A percentile compares a stretch with the other conserved stretches of the same genome.
Evolutionary conservation across 23 red algal genomes (phyloP).

Genomic region (Gracilaria gracilis): DNA sequence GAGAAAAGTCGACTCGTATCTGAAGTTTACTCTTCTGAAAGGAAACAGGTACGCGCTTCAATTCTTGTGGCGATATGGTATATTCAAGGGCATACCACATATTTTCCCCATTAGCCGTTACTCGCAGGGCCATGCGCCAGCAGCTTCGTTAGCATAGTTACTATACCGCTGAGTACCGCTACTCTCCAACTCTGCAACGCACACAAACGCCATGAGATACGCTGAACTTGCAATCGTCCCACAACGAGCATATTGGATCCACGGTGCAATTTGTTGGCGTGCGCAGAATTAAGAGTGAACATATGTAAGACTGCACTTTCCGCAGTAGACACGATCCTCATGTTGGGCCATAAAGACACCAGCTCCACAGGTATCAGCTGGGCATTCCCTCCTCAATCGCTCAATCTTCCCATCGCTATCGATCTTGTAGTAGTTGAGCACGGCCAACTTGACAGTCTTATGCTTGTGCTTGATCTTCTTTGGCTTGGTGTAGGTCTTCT

Average conservation of each 20-base stretch:
- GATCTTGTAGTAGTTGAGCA: constrained; percentile 97
- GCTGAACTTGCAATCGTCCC: background rate
- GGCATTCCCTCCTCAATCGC: constrained; percentile 87
- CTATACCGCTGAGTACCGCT: background rate
- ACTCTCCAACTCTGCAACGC: background rate
- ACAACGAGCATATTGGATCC: background rate
- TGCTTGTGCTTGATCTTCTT: constrained; percentile 99
- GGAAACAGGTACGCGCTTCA: background rate
- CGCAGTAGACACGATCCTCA: constrained; percentile 92
- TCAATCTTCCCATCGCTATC: constrained; percentile 84
- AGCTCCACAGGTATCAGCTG: constrained; percentile 87
- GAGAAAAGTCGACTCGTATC: background rate
- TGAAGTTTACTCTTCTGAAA: background rate
- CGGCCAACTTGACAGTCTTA: constrained; percentile 90
- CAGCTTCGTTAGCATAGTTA: background rate
- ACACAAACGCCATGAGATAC: background rate
- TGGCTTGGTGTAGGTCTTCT: constrained; percentile 99
- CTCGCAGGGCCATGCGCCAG: background rate
- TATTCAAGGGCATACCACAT: background rate
- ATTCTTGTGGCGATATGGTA: background rate
- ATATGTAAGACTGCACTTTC: constrained; percentile 96
- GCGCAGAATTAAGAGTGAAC: constrained; percentile 38
- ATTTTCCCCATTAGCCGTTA: too few relatives aligned
- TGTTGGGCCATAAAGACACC: constrained; percentile 98
- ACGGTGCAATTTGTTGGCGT: background rate